Evolutionary conservation across 1,284 basidiomycete genomes (phyloP).

Genomic region (Irpex rosettiformis): DNA sequence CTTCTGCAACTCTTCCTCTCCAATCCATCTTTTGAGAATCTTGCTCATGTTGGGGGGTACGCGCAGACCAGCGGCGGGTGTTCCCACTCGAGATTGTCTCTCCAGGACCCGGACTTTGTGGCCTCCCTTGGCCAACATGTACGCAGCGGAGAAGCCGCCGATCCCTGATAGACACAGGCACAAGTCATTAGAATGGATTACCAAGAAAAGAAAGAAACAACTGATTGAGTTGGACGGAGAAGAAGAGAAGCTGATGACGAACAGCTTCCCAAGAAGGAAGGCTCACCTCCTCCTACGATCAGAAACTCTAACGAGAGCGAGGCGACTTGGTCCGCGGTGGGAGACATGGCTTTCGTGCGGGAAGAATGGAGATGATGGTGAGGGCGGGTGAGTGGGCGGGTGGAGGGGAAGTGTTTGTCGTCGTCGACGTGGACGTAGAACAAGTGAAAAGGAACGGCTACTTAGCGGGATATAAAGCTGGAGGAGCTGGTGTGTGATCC

Average conservation of each 20-base stretch:
- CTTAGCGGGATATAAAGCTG: not conserved
- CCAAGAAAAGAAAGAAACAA: not conserved
- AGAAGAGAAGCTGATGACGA: not conserved
- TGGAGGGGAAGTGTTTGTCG: not conserved
- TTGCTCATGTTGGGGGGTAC: slow-evolving; percentile 52
- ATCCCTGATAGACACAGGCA: slow-evolving; percentile 21
- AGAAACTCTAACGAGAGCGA: slow-evolving; percentile 14
- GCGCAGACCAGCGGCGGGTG: slow-evolving; percentile 41
- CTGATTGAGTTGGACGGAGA: not conserved
- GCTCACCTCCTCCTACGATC: slow-evolving; percentile 15
- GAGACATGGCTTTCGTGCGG: not conserved
- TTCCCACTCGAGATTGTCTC: slow-evolving; percentile 24
- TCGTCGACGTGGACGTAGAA: not conserved
- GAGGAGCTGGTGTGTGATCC: not conserved
- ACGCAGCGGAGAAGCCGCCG: slow-evolving; percentile 48
- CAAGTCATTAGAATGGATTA: too few species aligned
- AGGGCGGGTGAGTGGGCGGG: too few species aligned
- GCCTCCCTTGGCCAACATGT: slow-evolving; percentile 43
- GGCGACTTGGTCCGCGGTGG: slow-evolving; percentile 1
- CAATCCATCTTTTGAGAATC: slow-evolving; percentile 48
- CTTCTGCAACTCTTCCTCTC: slow-evolving; percentile 35
- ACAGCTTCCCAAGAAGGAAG: not conserved
- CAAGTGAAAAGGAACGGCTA: not conserved
- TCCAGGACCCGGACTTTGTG: slow-evolving; percentile 52
- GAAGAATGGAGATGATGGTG: too few species aligned